Base-by-base conservation (phyloP, 2,329 filamentous ascomycete genomes). In the Fusarium robinianum region DNA sequence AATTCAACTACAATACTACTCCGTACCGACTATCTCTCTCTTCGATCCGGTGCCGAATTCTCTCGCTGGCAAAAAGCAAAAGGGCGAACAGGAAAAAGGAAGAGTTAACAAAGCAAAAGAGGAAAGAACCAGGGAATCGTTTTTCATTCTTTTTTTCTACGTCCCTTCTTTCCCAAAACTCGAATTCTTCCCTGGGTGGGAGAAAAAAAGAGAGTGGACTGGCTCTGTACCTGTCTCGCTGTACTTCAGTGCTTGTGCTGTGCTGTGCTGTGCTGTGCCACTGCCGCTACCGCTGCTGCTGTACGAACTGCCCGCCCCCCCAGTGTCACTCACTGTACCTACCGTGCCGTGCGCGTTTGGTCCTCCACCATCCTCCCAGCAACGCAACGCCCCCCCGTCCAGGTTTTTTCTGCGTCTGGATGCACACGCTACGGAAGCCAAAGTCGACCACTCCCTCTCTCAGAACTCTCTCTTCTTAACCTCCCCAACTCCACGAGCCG, bases 381-480 rank as follows among this genome's bases (percentile, higher is more conserved):
- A 61, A 61, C 58, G 58, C 58, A 61, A 61, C 58, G 54, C 38
- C 42, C 51, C 53, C 47, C 57, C 41, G 47, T 49, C 55, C 49
- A 50, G 41, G 50, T 53, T 60, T 41, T 40, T 43, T 53, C 52
- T 22, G 43, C 45, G 47, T 49, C 51, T 49, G 35, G 45, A 41
- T 52, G 35, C n/a, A n/a, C n/a, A n/a, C n/a, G n/a, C n/a, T n/a
- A n/a, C n/a, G n/a, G n/a, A n/a, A n/a, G n/a, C n/a, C 42, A 27
- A 35, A 46, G 29, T 14, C 33, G 12, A 27, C 26, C 23, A 26
- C 38, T 41, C 33, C 23, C 23, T 37, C 42, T 30, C 41, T 42
- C 31, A 38, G 19, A 26, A 33, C 24, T 12, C 24, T 27, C 24
- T 27, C 12, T 12, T 14, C 16, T 12, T 27, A n/a, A 11, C 25